These are phyloP conservation scores for Ganoderma resinaceum DNA, from an alignment of 1,284 basidiomycete species.

Conservation along the genomic window DNA sequence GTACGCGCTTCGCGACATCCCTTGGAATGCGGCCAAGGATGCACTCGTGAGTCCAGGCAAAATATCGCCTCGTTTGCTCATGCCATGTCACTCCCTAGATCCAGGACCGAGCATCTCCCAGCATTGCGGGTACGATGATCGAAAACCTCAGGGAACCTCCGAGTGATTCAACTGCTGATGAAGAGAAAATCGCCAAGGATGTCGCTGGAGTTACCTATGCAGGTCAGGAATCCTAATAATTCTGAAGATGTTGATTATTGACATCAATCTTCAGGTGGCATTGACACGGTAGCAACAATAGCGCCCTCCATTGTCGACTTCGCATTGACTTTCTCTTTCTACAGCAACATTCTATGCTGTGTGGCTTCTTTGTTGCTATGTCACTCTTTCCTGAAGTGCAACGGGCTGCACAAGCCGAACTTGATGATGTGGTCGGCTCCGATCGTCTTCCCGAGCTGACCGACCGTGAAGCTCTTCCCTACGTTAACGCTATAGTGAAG, in stretches of 20 bases:
- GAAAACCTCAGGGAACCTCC: not conserved
- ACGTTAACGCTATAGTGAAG: conserved; percentile 21
- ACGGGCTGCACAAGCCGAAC: conserved; percentile 15
- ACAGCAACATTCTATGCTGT: conserved; percentile 33
- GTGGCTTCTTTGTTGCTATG: conserved; percentile 36
- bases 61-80: not conserved
- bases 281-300: conserved; percentile 11
- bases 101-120: not conserved
- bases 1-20: not conserved
- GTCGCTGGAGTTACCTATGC: conserved; percentile 14
- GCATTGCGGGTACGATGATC: conserved; percentile 7
- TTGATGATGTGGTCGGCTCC: conserved; percentile 18
- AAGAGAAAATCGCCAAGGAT: conserved; percentile 13
- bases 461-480: conserved; percentile 21
- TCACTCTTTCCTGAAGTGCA: conserved; percentile 30
- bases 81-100: not conserved
- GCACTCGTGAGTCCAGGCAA: not conserved
- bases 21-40: conserved; percentile 3
- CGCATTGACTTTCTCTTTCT: not conserved
- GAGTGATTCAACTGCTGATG: not conserved
- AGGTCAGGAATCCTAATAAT: not conserved
- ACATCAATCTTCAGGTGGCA: conserved; percentile 8
- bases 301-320: not conserved
- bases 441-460: conserved; percentile 19
- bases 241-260: not conserved